These are phyloP conservation scores for Phytopythium kandeliae DNA, from an alignment of 352 stramenopile species.

Conservation along the genomic window DNA sequence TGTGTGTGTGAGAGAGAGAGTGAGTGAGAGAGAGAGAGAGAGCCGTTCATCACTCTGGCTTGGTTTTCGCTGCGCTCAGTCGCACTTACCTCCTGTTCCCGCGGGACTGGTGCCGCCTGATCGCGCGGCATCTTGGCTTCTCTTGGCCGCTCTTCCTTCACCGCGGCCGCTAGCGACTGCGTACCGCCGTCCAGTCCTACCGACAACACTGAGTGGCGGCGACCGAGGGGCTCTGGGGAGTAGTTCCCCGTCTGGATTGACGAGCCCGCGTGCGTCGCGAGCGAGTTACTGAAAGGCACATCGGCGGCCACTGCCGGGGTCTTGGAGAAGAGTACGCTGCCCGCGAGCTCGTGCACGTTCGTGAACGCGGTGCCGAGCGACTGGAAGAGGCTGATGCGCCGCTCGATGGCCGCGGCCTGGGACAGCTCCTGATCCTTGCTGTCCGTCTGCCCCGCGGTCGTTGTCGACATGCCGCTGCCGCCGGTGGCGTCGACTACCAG, in stretches of 20 bases:
- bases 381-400: conserved; percentile 52
- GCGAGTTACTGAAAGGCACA: conserved; percentile 56
- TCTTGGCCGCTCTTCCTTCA: conserved; percentile 2
- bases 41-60: not conserved
- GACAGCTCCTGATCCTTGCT: conserved; percentile 12
- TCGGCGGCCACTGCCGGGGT: conserved; percentile 43
- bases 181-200: conserved; percentile 2
- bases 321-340: conserved; percentile 81
- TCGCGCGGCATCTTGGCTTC: not conserved
- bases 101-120: not conserved
- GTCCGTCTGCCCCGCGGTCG: conserved; percentile 44
- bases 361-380: conserved; percentile 61
- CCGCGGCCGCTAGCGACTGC: not conserved
- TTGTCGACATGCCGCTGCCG: conserved; percentile 43
- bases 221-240: conserved; percentile 66
- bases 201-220: conserved; percentile 12
- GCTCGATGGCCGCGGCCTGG: conserved; percentile 36
- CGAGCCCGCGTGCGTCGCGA: conserved; percentile 45
- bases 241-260: conserved; percentile 53
- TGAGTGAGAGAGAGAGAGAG: too few species aligned
- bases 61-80: not conserved
- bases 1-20: too few species aligned
- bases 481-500: conserved; percentile 59
- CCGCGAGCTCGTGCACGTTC: conserved; percentile 75
- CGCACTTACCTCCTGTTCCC: not conserved